Percentiles rank a stretch among this genome's conserved stretches.
Evolutionary conservation across 129 eudicot genomes (phyloP).

Genomic region (Helianthus tuberosus): DNA sequence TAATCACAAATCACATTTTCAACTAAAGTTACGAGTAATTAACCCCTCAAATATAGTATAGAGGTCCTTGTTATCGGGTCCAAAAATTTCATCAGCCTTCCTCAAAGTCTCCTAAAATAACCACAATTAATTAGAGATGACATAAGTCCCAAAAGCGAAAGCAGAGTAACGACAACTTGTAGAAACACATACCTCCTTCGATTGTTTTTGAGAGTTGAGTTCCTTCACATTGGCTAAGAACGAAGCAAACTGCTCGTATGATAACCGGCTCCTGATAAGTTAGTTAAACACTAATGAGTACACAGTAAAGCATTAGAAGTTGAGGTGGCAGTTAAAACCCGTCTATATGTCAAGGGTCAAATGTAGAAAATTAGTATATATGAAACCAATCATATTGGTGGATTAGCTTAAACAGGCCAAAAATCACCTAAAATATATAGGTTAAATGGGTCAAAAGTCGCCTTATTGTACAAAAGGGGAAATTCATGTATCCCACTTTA

Average conservation of each 20-base stretch:
- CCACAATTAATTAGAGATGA: constrained; percentile 2
- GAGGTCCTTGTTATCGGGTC: constrained; percentile 89
- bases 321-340: background rate
- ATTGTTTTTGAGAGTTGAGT: constrained; percentile 89
- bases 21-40: constrained; percentile 73
- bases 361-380: background rate
- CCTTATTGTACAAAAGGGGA: too few relatives aligned
- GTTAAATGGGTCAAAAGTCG: too few relatives aligned
- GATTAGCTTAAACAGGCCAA: background rate
- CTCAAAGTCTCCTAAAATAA: constrained; percentile 67
- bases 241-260: constrained; percentile 94
- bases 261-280: constrained; percentile 72
- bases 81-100: constrained; percentile 92
- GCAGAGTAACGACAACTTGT: background rate
- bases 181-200: constrained; percentile 65
- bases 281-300: constrained; percentile 20
- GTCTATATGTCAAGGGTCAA: background rate
- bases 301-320: background rate
- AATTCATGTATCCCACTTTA: too few relatives aligned
- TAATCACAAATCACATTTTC: constrained; percentile 18
- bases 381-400: background rate
- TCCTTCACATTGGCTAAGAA: constrained; percentile 96
- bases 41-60: constrained; percentile 79
- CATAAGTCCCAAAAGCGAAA: background rate
- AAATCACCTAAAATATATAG: background rate